Base-by-base conservation (phyloP, 306 rosid genomes). In the Vigna reflexopilosa region DNA sequence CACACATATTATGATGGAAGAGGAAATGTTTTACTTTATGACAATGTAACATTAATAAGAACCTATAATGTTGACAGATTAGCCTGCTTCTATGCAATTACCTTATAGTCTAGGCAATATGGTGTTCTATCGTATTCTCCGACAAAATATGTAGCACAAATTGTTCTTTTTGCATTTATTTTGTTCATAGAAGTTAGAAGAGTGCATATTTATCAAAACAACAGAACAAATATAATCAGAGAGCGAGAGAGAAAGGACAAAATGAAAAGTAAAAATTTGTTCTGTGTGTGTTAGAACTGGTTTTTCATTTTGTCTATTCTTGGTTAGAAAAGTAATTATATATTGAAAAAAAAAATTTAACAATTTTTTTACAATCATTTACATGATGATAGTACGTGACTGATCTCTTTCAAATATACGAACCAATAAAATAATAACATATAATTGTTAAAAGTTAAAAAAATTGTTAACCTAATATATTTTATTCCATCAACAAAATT, bases 41-140 rank as follows among this genome's bases (percentile, higher is more conserved):
- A 6, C 47, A 52, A 26, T 6, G 10, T 30, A 58, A 13, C 20
- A 72, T 72, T 72, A 71, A 36, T 45, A 54, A 54, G 36, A 51
- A 34, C 13, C 68, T 52, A 30, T 5, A 15, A 44, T 30, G 11
- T n/a, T 9, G 62, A 70, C 61, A 49, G 42, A 51, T 32, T 16
- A 70, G 19, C 22, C 45, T 50, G 17, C 62, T 70, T 51, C 62
- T 9, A 17, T 10, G 62, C 48, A 70, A 51, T 70, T 70, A 70
- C 61, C 75, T 70, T 70, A 26, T 26, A 30, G 10, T 9, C n/a
- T 50, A 28, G n/a, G 45, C n/a, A 70, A 70, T 15, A 70, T 52
- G 50, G 20, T 71, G 51, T 36, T 8, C 5, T 34, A 20, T 72
- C 52, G 38, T 19, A 72, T 7, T 36, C 36, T 32, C 36, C 49